phyloP scores from a whole-genome alignment of 1,284 basidiomycete species.

The Pseudozyma sp. region DNA sequence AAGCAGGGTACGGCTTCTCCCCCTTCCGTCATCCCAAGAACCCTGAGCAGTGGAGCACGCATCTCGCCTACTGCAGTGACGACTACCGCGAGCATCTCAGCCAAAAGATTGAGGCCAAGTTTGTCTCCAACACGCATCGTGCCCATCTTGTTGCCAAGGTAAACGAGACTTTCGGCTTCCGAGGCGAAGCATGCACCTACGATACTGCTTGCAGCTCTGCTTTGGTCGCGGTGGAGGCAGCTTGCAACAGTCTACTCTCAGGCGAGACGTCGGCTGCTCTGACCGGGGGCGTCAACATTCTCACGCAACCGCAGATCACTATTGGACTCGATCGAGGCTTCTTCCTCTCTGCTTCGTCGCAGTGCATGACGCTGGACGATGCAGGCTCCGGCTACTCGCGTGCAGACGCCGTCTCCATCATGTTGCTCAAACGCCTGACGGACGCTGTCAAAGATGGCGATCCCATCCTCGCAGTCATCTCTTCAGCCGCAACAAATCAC shows the following conservation, averaged over 20 bases:
- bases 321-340: slow-evolving; percentile 54
- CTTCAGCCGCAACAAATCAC: slow-evolving; percentile 50
- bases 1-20: slow-evolving; percentile 43
- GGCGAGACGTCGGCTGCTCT: slow-evolving; percentile 32
- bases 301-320: slow-evolving; percentile 55
- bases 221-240: slow-evolving; percentile 50
- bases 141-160: slow-evolving; percentile 38
- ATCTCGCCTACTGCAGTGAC: slow-evolving; percentile 49
- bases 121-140: slow-evolving; percentile 42
- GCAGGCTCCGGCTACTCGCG: slow-evolving; percentile 49
- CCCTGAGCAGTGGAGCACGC: slow-evolving; percentile 42
- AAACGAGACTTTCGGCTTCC: slow-evolving; percentile 43
- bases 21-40: slow-evolving; percentile 13
- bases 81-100: slow-evolving; percentile 53
- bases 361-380: slow-evolving; percentile 54
- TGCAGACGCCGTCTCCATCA: slow-evolving; percentile 47
- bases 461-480: slow-evolving; percentile 43
- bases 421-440: slow-evolving; percentile 46
- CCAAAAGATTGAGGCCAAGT: slow-evolving; percentile 32
- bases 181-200: slow-evolving; percentile 45
- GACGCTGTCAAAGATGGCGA: slow-evolving; percentile 51
- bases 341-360: slow-evolving; percentile 51
- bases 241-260: slow-evolving; percentile 36
- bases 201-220: slow-evolving; percentile 55
- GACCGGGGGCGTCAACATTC: slow-evolving; percentile 53